Percentiles rank a stretch among this genome's conserved stretches.
These are phyloP conservation scores for Ceraceosorus guamensis DNA, from an alignment of 1,284 basidiomycete genomes.

Conservation along the genomic window DNA sequence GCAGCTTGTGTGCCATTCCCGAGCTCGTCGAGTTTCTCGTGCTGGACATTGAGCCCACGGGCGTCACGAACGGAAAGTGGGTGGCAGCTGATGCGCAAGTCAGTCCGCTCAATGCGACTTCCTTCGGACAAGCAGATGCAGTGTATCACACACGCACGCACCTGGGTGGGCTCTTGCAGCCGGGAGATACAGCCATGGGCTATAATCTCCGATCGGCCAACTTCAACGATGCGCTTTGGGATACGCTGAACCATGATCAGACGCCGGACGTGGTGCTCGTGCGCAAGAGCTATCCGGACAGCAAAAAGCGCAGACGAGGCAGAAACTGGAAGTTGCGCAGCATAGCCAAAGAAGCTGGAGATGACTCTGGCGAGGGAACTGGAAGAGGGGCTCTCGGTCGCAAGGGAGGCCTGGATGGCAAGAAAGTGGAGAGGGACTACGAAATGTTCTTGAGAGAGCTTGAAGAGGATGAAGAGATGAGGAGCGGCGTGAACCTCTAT, in stretches of 20 bases:
- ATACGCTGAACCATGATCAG: slow-evolving; percentile 59
- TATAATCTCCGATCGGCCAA: slow-evolving; percentile 83
- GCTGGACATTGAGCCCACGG: slow-evolving; percentile 73
- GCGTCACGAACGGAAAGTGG: slow-evolving; percentile 19
- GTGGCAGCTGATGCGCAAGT: slow-evolving; percentile 80
- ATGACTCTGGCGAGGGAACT: slow-evolving; percentile 30
- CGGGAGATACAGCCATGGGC: slow-evolving; percentile 85
- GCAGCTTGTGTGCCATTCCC: slow-evolving; percentile 68
- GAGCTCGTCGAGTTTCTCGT: slow-evolving; percentile 93
- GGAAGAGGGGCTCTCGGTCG: slow-evolving; percentile 79
- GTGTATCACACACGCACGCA: slow-evolving; percentile 96
- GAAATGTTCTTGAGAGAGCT: slow-evolving; percentile 90
- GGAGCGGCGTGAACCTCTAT: slow-evolving; percentile 80
- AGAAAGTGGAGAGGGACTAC: slow-evolving; percentile 93
- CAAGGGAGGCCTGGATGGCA: slow-evolving; percentile 80
- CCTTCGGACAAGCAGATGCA: slow-evolving; percentile 56
- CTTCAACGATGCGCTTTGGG: slow-evolving; percentile 84
- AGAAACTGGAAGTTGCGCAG: slow-evolving; percentile 82
- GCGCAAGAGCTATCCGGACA: slow-evolving; percentile 90
- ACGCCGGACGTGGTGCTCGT: slow-evolving; percentile 89
- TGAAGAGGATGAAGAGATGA: slow-evolving; percentile 92
- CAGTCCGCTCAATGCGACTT: slow-evolving; percentile 71
- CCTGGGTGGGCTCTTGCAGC: slow-evolving; percentile 86
- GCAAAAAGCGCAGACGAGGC: slow-evolving; percentile 79
- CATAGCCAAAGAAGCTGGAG: slow-evolving; percentile 82